Conservation (phyloP, 129 eudicot species). For the Gnaphalium uliginosum region DNA sequence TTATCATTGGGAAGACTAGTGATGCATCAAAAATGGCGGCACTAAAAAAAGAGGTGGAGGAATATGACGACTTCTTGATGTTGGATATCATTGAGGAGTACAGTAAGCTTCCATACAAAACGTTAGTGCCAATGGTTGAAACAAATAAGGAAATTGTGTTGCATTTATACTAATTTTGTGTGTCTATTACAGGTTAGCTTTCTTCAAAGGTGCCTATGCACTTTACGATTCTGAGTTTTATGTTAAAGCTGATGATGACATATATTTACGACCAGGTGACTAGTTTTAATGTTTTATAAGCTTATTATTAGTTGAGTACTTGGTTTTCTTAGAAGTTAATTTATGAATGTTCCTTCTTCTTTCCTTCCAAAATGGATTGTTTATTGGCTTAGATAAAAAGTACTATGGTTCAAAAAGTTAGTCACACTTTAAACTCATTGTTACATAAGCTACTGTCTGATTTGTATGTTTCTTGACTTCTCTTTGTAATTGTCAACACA, state of each 20-base stretch:
- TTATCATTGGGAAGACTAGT: constrained; percentile 59
- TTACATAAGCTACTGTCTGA: constrained; percentile 10
- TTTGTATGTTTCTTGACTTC: not conserved
- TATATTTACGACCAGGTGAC: constrained; percentile 67
- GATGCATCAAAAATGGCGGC: constrained; percentile 56
- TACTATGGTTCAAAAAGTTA: constrained; percentile 6
- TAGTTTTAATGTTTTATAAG: constrained; percentile 10
- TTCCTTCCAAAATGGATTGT: not conserved
- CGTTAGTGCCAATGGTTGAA: constrained; percentile 45
- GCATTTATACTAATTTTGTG: constrained; percentile 16
- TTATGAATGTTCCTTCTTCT: not conserved
- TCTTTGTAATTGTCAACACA: not conserved
- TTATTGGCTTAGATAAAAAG: constrained; percentile 11
- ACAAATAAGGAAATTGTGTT: constrained; percentile 1
- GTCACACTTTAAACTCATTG: not conserved
- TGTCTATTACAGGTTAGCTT: constrained; percentile 50
- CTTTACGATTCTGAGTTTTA: constrained; percentile 67
- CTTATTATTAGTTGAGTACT: constrained; percentile 11
- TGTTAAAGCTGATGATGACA: constrained; percentile 76
- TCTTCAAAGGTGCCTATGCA: constrained; percentile 63
- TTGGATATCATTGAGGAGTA: constrained; percentile 60
- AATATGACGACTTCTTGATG: constrained; percentile 64
- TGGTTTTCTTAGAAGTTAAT: not conserved
- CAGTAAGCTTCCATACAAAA: constrained; percentile 61
- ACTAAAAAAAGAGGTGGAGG: constrained; percentile 54